These are phyloP conservation scores for Plasmodium blacklocki DNA, from an alignment of 169 alveolate genomes.

Conservation along the genomic window DNA sequence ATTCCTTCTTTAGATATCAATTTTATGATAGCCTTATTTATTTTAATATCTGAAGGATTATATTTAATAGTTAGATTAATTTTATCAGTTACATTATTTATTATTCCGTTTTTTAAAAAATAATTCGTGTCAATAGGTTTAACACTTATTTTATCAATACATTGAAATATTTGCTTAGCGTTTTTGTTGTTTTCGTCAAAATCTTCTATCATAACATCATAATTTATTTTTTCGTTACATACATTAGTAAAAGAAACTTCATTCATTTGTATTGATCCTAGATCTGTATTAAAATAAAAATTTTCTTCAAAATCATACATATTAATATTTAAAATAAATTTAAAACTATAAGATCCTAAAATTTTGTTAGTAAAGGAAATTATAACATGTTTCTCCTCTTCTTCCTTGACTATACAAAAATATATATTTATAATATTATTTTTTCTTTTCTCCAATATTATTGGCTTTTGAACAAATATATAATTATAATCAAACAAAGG, in stretches of 20 bases:
- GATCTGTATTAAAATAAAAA: slow-evolving; percentile 70
- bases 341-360: slow-evolving; percentile 51
- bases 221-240: slow-evolving; percentile 72
- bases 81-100: slow-evolving; percentile 51
- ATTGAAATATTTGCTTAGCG: slow-evolving; percentile 50
- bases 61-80: slow-evolving; percentile 47
- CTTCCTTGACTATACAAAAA: slow-evolving; percentile 60
- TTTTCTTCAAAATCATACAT: slow-evolving; percentile 62
- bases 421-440: slow-evolving; percentile 45
- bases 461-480: slow-evolving; percentile 51
- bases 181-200: slow-evolving; percentile 68
- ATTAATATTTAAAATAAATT: slow-evolving; percentile 60
- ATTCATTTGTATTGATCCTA: slow-evolving; percentile 65
- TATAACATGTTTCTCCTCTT: slow-evolving; percentile 25
- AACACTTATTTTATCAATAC: slow-evolving; percentile 45
- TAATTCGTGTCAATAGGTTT: slow-evolving; percentile 52
- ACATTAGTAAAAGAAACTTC: slow-evolving; percentile 73
- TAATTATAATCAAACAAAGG: slow-evolving; percentile 54
- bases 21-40: slow-evolving; percentile 56
- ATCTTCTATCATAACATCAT: slow-evolving; percentile 73
- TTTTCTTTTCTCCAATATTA: slow-evolving; percentile 49
- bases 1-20: slow-evolving; percentile 71
- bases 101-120: slow-evolving; percentile 42
- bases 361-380: slow-evolving; percentile 48
- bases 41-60: slow-evolving; percentile 46